phyloP scores from a whole-genome alignment of 164 flowering plant genomes.

The Litsea cubeba region DNA sequence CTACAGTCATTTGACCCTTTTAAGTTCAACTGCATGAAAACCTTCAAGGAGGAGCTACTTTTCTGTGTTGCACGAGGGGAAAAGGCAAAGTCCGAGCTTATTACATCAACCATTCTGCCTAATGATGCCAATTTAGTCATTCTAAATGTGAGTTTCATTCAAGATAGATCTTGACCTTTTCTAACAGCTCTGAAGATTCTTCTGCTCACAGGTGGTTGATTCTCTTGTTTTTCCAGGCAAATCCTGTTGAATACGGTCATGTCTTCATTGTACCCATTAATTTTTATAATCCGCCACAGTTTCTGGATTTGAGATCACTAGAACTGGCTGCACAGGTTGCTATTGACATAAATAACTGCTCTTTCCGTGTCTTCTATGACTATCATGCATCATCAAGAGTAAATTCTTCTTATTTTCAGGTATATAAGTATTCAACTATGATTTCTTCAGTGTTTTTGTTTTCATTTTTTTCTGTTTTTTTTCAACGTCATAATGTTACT shows the following conservation, averaged over 20 bases:
- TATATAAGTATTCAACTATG: constrained; percentile 5
- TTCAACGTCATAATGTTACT: no score
- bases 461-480: no score
- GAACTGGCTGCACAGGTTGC: constrained; percentile 23
- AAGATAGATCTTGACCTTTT: no score
- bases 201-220: not conserved
- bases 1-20: constrained; percentile 8
- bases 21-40: constrained; percentile 7
- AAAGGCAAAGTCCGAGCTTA: constrained; percentile 20
- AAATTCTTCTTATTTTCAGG: constrained; percentile 20
- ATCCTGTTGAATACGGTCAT: constrained; percentile 35
- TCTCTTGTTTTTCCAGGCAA: constrained; percentile 19
- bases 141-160: constrained; percentile 20
- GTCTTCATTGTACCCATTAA: constrained; percentile 27
- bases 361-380: constrained; percentile 24
- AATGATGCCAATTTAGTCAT: constrained; percentile 17
- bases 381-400: constrained; percentile 10
- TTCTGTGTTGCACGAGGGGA: constrained; percentile 24
- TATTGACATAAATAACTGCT: constrained; percentile 24
- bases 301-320: constrained; percentile 19
- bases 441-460: no score
- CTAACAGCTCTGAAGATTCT: not conserved
- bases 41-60: constrained; percentile 19
- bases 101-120: constrained; percentile 24
- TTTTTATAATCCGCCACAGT: constrained; percentile 1